These are phyloP conservation scores for Paecilomyces variotii DNA, from an alignment of 2,329 filamentous ascomycete species.

Conservation along the genomic window DNA sequence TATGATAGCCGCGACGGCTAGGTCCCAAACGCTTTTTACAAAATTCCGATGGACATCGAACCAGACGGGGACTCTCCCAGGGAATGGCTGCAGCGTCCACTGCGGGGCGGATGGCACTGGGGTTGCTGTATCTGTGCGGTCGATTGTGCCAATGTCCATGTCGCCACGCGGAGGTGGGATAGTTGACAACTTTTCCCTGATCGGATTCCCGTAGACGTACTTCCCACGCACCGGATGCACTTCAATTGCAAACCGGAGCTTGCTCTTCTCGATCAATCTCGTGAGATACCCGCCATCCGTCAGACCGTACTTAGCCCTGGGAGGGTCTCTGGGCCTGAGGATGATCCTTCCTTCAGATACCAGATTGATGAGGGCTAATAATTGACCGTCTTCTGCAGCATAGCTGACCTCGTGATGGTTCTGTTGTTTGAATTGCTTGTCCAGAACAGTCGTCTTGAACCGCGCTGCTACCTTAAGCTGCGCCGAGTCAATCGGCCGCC, in stretches of 20 bases:
- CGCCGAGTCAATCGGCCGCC: constrained; percentile 29
- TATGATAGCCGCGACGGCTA: constrained; percentile 32
- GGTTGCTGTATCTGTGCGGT: background rate
- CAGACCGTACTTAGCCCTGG: constrained; percentile 38
- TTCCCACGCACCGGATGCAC: constrained; percentile 22
- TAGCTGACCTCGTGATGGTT: constrained; percentile 26
- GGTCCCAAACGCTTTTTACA: constrained; percentile 32
- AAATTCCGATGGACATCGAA: constrained; percentile 39
- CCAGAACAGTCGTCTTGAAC: constrained; percentile 37
- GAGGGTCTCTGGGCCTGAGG: constrained; percentile 31
- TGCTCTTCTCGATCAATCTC: constrained; percentile 36
- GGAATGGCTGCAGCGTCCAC: background rate
- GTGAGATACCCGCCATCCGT: constrained; percentile 41
- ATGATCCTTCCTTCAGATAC: constrained; percentile 25
- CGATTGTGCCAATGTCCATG: constrained; percentile 5
- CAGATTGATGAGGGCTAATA: constrained; percentile 37
- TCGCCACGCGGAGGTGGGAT: constrained; percentile 21
- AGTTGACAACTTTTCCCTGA: constrained; percentile 11
- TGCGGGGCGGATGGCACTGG: background rate
- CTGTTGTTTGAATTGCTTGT: constrained; percentile 25
- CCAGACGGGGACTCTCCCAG: constrained; percentile 38
- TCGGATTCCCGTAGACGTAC: constrained; percentile 36
- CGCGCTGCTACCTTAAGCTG: constrained; percentile 33
- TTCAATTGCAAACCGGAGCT: constrained; percentile 36
- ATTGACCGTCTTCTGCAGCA: constrained; percentile 36